Evolutionary conservation across 208 protist genomes (phyloP).

Genomic region (Porcisia hertigi): DNA sequence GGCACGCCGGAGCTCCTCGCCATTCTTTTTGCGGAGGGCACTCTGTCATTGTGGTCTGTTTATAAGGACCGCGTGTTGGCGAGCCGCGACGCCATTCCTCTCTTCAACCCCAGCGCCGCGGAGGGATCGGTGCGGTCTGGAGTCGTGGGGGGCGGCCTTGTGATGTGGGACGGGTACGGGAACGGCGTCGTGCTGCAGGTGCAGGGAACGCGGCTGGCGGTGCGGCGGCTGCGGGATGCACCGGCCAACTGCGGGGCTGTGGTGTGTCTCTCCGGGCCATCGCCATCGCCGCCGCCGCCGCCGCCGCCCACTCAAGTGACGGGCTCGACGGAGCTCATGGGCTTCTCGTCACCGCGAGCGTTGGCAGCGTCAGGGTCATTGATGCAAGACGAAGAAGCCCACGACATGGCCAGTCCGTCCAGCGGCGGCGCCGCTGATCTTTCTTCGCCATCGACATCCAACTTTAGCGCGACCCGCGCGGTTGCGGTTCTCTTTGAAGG

Average conservation of each 20-base stretch:
- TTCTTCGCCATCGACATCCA: background rate
- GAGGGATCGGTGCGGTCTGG: slow-evolving; percentile 38
- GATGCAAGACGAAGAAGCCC: background rate
- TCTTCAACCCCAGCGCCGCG: slow-evolving; percentile 40
- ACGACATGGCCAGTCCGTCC: background rate
- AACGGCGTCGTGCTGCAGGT: slow-evolving; percentile 35
- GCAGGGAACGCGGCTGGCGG: slow-evolving; percentile 32
- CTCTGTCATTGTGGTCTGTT: slow-evolving; percentile 76
- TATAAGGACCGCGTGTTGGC: slow-evolving; percentile 76
- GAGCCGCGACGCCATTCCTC: slow-evolving; percentile 57
- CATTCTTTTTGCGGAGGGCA: slow-evolving; percentile 73
- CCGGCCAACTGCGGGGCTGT: slow-evolving; percentile 32
- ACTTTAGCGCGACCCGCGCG: slow-evolving; percentile 4
- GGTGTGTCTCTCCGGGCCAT: slow-evolving; percentile 21
- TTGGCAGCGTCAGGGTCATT: slow-evolving; percentile 13
- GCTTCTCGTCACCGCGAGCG: slow-evolving; percentile 27
- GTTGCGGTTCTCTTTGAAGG: slow-evolving; percentile 46
- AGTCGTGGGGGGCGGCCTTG: slow-evolving; percentile 36
- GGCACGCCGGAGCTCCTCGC: slow-evolving; percentile 71
- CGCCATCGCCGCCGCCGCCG: slow-evolving; percentile 7
- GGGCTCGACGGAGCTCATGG: slow-evolving; percentile 18
- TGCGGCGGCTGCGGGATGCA: slow-evolving; percentile 34
- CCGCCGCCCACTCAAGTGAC: slow-evolving; percentile 6
- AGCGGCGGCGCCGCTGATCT: background rate
- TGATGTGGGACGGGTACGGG: slow-evolving; percentile 54